These are phyloP conservation scores for Aureobasidium sp. DNA, from an alignment of 2,329 filamentous ascomycete genomes.

Conservation along the genomic window DNA sequence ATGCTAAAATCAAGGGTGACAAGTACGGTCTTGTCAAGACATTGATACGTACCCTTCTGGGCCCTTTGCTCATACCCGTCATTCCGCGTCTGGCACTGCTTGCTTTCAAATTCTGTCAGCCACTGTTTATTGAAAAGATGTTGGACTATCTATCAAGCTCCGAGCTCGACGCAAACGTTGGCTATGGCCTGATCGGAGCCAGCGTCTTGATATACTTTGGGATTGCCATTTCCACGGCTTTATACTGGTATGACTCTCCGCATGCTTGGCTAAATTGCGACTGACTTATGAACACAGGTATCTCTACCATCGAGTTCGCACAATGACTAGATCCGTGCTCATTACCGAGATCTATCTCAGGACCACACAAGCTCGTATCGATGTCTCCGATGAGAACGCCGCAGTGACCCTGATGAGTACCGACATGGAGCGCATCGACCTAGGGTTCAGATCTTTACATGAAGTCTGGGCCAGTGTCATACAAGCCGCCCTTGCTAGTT, in stretches of 20 bases:
- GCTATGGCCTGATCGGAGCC: background rate
- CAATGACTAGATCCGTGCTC: background rate
- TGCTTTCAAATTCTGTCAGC: background rate
- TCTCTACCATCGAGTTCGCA: background rate
- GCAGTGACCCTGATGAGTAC: conserved; percentile 13
- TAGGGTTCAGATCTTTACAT: conserved; percentile 6
- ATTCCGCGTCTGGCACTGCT: background rate
- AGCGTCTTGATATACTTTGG: background rate
- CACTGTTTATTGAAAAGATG: background rate
- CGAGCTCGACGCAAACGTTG: background rate
- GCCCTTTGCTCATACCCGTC: background rate
- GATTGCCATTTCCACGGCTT: background rate
- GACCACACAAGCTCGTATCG: background rate
- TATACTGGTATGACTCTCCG: background rate
- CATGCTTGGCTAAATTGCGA: too few species aligned
- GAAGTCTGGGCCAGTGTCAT: conserved; percentile 10
- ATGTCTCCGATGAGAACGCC: background rate
- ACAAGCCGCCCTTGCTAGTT: conserved; percentile 9
- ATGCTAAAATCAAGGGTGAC: background rate
- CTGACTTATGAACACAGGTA: background rate
- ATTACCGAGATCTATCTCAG: conserved; percentile 9
- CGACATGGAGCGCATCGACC: conserved; percentile 11
- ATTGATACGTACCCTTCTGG: background rate
- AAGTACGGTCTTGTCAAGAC: background rate
- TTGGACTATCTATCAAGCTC: background rate